Evolutionary conservation across 805 yeast species (phyloP), one percentile per base, ranked within the genome.

Genomic region (Grigorovia jiainica): DNA sequence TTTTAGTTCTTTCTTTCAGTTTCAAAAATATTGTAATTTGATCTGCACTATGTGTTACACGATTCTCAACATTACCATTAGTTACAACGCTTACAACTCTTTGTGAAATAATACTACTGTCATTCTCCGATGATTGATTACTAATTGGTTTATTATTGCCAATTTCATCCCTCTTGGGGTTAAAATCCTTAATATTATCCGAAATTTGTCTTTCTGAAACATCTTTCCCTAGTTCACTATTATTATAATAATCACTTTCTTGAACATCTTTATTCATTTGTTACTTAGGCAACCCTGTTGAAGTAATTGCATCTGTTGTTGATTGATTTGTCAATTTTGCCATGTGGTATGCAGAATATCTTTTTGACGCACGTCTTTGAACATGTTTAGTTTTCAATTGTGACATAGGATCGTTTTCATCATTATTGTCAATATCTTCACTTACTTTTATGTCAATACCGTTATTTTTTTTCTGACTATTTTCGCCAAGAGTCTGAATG

Each of bases 321-420:
- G 72, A 57, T 45, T 64, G 65, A 46, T 72, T 76, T 0, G 85
- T 68, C 9, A 84, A 68, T 53, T 82, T 84, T 1, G 94, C 86
- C 62, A 81, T 80, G 55, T 90, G 97, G 47, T 89, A 90, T 0
- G 97, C 96, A 5, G 96, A 87, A 57, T 82, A 90, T 42, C 98
- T 69, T 51, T 90, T 82, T 0, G 97, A 89, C 0, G 97, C 99
- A 47, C 96, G 74, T 50, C 99, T 73, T 66, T 82, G 94, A 25
- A 92, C 66, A 3, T 85, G 82, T 38, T 84, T 85, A 36, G 80
- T 78, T 54, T 90, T 95, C 8, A 90, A 67, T 50, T 84, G 85
- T 0, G 78, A 69, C 23, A 89, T 67, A 0, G 95, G 87, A 51
- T 82, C 87, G 17, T 59, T 63, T 27, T 27, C 31, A 24, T 4